Evolutionary conservation across 345 rosid genomes (phyloP), one percentile per base, ranked within the genome.

Genomic region (Ricinus communis): DNA sequence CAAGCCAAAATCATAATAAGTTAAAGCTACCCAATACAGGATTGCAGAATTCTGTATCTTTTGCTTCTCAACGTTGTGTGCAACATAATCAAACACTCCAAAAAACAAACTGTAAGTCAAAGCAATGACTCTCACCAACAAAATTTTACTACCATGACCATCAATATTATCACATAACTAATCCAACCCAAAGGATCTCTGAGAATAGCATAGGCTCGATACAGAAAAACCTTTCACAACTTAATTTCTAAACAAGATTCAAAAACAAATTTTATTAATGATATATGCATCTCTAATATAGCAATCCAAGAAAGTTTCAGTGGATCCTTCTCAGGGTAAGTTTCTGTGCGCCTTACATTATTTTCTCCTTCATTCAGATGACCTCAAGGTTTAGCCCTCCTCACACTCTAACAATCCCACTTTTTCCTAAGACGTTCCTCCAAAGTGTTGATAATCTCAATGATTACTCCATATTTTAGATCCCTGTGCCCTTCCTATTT

Each of bases 231-330:
- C n/a, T n/a, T n/a, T n/a, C 43, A 33, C 24, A 11, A 51, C 7
- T 50, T 51, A 47, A n/a, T n/a, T n/a, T 66, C 25, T 31, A 22
- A 50, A 7, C 47, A 50, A 36, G 59, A 66, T 66, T 51, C 46
- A 66, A 13, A 4, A 51, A 65, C 19, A 27, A 28, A 12, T 33
- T 47, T n/a, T n/a, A n/a, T n/a, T n/a, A n/a, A n/a, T n/a, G n/a
- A n/a, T n/a, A n/a, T n/a, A 27, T 43, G 53, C 15, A 65, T n/a
- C 38, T 15, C 40, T 30, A 18, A 30, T 22, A n/a, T 16, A 49
- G 16, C 9, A 49, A 31, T 18, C 16, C 18, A 49, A 5, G 25
- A 30, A 65, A 4, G 25, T n/a, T 2, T n/a, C 18, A 5, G 7
- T 25, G 16, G 21, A n/a, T 57, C 40, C 36, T 28, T 57, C 21